Base-by-base conservation (phyloP, 805 yeast species). In the Ogataea siamensis region DNA sequence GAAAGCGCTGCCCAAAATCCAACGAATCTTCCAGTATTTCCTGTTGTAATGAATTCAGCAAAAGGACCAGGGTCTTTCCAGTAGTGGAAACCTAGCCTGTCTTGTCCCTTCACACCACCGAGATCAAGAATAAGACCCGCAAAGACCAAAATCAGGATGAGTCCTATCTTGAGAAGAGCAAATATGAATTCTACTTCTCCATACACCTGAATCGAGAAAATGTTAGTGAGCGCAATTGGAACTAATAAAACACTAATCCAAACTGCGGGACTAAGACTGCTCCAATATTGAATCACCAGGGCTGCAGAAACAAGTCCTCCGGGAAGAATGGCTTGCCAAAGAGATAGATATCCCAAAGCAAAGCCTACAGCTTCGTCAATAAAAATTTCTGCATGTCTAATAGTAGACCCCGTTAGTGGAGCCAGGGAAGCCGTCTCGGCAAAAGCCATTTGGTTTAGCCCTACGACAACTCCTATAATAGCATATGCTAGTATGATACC, bases 371-470 rank as follows among this genome's bases (percentile, higher is more conserved):
- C 71, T 18, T 70, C 70, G 47, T 74, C 76, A 19, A 44, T 42
- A 12, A 43, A 43, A 8, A 33, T 24, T 24, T 40, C 45, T 3
- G 42, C 36, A 23, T 47, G 50, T 25, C 53, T 28, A 44, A 83
- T 63, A 39, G 70, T 70, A 8, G 84, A 78, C 47, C 83, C 80
- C 17, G 77, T 74, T 32, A 76, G 67, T 0, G 80, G 79, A 18
- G 70, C 43, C 45, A 67, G 77, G 26, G 82, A 69, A 12, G 79
- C 81, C 63, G 78, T 73, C 59, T 79, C 86, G 39, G 83, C 85
- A 40, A 42, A 17, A n/a, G 46, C 44, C 12, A 79, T 58, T 26
- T 74, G 64, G 50, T 68, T 68, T 75, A 78, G 76, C 32, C 70
- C 81, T 27, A 81, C 76, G 31, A 78, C 73, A 14, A 29, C 30